Conservation (phyloP, 768 basidiomycete genomes). For the Termitomyces sp. region DNA sequence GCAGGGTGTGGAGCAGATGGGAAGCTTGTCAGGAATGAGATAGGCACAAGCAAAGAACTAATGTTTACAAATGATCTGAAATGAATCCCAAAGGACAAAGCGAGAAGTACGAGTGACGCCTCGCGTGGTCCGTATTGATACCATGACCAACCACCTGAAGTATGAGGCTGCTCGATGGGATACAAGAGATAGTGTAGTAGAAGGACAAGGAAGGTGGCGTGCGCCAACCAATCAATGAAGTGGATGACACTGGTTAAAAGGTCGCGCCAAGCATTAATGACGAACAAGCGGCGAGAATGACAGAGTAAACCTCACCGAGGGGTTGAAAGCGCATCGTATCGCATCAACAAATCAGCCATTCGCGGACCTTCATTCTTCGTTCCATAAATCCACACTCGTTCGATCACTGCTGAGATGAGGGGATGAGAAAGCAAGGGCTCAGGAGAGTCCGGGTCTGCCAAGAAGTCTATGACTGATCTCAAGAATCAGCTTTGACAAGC, state of each 20-base stretch:
- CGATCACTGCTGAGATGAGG: slow-evolving; percentile 31
- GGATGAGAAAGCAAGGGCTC: slow-evolving; percentile 33
- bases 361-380: not conserved
- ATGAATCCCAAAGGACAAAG: slow-evolving; percentile 28
- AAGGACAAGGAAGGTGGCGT: slow-evolving; percentile 32
- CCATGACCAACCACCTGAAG: slow-evolving; percentile 14
- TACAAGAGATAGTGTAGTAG: slow-evolving; percentile 35
- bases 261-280: not conserved
- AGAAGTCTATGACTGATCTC: slow-evolving; percentile 36
- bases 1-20: slow-evolving; percentile 37
- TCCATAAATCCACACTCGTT: slow-evolving; percentile 34
- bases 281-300: not conserved
- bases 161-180: slow-evolving; percentile 29
- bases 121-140: slow-evolving; percentile 27
- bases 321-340: slow-evolving; percentile 33
- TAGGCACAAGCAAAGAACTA: slow-evolving; percentile 31
- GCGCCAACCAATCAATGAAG: slow-evolving; percentile 33
- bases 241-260: slow-evolving; percentile 32
- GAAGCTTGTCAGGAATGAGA: slow-evolving; percentile 35
- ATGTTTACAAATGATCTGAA: slow-evolving; percentile 24
- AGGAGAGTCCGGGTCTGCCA: slow-evolving; percentile 26
- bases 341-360: slow-evolving; percentile 10
- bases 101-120: slow-evolving; percentile 30
- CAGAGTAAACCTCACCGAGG: slow-evolving; percentile 33
- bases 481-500: not conserved